Evolutionary conservation across 305 asterid species (phyloP).

Genomic region (Fraxinus nigra): DNA sequence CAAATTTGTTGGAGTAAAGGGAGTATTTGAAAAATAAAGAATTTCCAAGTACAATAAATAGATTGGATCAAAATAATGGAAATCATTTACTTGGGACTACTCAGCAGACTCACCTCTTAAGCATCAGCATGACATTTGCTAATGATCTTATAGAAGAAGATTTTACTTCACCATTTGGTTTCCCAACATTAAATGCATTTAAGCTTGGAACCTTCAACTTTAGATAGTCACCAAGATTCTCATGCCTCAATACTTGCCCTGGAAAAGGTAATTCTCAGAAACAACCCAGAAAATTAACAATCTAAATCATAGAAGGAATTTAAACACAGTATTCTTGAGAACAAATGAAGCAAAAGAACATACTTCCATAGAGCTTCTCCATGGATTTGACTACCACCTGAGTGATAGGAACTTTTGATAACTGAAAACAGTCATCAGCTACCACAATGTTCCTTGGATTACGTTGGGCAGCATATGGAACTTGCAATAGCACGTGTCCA

Average conservation of each 20-base stretch:
- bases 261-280: constrained; percentile 38
- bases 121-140: constrained; percentile 58
- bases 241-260: constrained; percentile 92
- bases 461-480: constrained; percentile 69
- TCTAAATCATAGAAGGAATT: constrained; percentile 9
- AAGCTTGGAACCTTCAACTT: constrained; percentile 78
- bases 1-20: background rate
- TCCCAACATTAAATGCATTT: constrained; percentile 40
- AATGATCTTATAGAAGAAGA: constrained; percentile 48
- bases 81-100: constrained; percentile 3
- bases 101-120: constrained; percentile 62
- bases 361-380: constrained; percentile 92
- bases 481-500: constrained; percentile 86
- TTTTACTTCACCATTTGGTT: constrained; percentile 56
- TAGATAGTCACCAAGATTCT: constrained; percentile 72
- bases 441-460: constrained; percentile 75
- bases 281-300: constrained; percentile 23
- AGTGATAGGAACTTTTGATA: constrained; percentile 52
- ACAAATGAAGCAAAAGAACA: constrained; percentile 27
- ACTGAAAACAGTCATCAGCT: constrained; percentile 81
- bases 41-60: background rate
- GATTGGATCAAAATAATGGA: constrained; percentile 14
- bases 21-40: background rate
- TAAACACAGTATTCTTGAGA: background rate
- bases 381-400: constrained; percentile 67